Conservation (phyloP, 805 yeast genomes). For the Candida awuae region DNA sequence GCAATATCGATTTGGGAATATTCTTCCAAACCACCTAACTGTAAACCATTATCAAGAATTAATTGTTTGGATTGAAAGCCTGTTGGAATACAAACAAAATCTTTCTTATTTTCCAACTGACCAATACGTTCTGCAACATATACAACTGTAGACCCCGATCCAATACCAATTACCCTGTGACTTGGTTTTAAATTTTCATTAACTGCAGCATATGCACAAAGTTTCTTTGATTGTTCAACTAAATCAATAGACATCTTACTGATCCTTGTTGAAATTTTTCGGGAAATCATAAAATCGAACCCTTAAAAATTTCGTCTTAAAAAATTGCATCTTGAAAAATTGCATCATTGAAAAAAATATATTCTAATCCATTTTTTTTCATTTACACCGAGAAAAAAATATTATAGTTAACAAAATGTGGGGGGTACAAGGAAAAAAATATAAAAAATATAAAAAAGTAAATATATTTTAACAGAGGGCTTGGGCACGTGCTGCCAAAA, state of each 20-base stretch:
- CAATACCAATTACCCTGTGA: slow-evolving; percentile 81
- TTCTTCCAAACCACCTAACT: slow-evolving; percentile 76
- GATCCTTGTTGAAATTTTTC: too few species aligned
- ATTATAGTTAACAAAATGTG: neutral
- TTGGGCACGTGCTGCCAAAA: slow-evolving; percentile 10
- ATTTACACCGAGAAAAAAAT: too few species aligned
- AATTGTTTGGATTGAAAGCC: slow-evolving; percentile 92
- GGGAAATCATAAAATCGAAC: neutral
- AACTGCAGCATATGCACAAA: slow-evolving; percentile 88
- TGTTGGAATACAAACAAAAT: slow-evolving; percentile 82
- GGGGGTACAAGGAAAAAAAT: neutral
- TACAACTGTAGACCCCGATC: slow-evolving; percentile 96
- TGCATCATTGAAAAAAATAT: too few species aligned
- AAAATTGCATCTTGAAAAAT: neutral
- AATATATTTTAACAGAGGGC: too few species aligned
- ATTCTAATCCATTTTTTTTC: too few species aligned
- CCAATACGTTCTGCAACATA: slow-evolving; percentile 93
- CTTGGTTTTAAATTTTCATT: slow-evolving; percentile 69
- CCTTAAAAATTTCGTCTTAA: neutral
- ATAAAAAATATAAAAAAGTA: too few species aligned
- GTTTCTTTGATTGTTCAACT: slow-evolving; percentile 77
- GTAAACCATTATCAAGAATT: slow-evolving; percentile 72
- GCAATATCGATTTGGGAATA: slow-evolving; percentile 80
- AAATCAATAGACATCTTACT: slow-evolving; percentile 19
- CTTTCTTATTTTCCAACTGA: slow-evolving; percentile 43